Evolutionary conservation across 2,329 filamentous ascomycete species (phyloP), one percentile per base, ranked within the genome.

Genomic region (Aspergillus pseudoglaucus): DNA sequence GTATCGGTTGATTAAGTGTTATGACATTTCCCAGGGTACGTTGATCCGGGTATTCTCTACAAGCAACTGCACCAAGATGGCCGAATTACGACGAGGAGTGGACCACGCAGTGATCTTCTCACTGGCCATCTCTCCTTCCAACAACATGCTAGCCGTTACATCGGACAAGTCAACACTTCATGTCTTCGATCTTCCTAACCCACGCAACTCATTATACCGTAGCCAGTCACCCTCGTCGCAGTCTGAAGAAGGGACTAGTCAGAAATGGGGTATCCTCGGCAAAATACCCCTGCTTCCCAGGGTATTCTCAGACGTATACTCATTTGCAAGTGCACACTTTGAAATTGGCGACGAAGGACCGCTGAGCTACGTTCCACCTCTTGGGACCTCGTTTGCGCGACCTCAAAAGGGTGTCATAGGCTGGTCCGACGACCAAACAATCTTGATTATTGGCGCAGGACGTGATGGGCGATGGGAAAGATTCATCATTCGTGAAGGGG

Each of bases 141-240:
- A 86, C 45, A 81, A 78, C 39, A 79, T 90, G 62, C 78, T 97
- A 9, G 93, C 93, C 22, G 91, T 90, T 52, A 97, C 91, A 1
- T 96, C 90, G 1, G 93, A 98, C 75, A 98, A 97, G 70, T 90
- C 88, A 5, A 98, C 90, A 0, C 76, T 98, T 9, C 93, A 98
- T 68, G 80, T 98, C 33, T 98, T 96, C 63, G 90, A 97, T 61
- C 77, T 96, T 1, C 85, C 85, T 44, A 65, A 68, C 45, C 68
- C 70, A 32, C 60, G 54, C 27, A 65, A 63, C 30, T 49, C 58
- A 32, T 55, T 57, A 3, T 62, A 62, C 49, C 63, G 64, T 50
- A 67, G 67, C 46, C 63, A 66, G 45, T 64, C 63, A 46, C 60
- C 65, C n/a, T 56, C 60, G 17, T 58, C 60, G 30, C 53, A 53